A percentile compares a stretch with the other conserved stretches of the same genome.
phyloP scores from a whole-genome alignment of 2,329 filamentous ascomycete genomes.

The Claviceps sp. region DNA sequence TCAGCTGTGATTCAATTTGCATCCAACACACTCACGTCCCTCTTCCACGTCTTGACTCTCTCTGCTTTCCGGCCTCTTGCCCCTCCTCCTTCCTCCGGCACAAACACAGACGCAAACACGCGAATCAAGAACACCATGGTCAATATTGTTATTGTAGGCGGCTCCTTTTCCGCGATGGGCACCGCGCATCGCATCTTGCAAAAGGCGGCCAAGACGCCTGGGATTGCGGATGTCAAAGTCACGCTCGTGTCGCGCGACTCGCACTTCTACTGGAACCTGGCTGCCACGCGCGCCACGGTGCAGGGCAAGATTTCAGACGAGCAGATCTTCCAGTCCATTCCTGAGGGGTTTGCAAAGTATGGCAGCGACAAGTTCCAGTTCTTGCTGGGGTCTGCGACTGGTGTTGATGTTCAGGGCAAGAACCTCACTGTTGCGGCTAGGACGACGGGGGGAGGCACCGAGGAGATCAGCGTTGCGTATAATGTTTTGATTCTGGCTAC shows the following conservation, averaged over 20 bases:
- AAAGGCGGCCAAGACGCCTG: background rate
- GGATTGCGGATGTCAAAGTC: background rate
- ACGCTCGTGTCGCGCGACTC: constrained; percentile 24
- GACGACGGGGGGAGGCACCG: background rate
- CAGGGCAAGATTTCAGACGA: constrained; percentile 33
- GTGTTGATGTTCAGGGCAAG: constrained; percentile 19
- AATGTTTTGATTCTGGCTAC: constrained; percentile 41
- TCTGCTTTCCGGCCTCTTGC: background rate
- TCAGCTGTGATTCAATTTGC: background rate
- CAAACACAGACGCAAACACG: background rate
- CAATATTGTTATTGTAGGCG: background rate
- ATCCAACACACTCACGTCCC: background rate
- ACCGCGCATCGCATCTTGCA: background rate
- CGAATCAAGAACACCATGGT: background rate
- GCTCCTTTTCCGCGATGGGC: background rate
- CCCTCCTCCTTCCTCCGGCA: background rate
- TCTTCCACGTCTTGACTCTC: background rate
- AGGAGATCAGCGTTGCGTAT: background rate
- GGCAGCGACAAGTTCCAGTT: constrained; percentile 27
- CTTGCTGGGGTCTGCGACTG: constrained; percentile 31
- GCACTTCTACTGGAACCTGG: constrained; percentile 28
- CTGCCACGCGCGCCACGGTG: constrained; percentile 39
- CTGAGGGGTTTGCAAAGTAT: constrained; percentile 22
- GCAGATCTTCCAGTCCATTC: constrained; percentile 32
- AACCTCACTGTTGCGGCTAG: constrained; percentile 15